These are phyloP conservation scores for Fagopyrum homotropicum DNA, from an alignment of 148 eudicot genomes.

Conservation along the genomic window DNA sequence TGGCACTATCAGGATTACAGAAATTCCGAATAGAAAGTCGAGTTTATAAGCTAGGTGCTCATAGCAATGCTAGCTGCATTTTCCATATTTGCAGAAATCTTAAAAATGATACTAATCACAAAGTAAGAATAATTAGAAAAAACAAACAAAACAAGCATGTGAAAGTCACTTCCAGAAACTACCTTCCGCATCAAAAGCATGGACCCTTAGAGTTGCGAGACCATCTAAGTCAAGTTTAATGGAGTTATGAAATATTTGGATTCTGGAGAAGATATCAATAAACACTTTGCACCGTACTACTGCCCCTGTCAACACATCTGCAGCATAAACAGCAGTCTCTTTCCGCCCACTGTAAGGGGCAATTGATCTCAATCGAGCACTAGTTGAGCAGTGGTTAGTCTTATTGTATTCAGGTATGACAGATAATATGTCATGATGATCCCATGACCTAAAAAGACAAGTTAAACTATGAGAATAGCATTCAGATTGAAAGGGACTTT, in stretches of 20 bases:
- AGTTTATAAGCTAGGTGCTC: neutral
- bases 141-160: neutral
- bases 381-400: slow-evolving; percentile 75
- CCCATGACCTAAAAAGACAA: slow-evolving; percentile 74
- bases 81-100: neutral
- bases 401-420: slow-evolving; percentile 72
- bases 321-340: slow-evolving; percentile 91
- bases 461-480: slow-evolving; percentile 7
- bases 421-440: slow-evolving; percentile 82
- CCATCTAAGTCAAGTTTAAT: slow-evolving; percentile 88
- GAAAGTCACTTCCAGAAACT: slow-evolving; percentile 11
- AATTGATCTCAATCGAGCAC: slow-evolving; percentile 79
- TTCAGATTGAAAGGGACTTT: neutral
- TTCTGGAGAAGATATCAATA: slow-evolving; percentile 74
- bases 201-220: slow-evolving; percentile 81
- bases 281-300: slow-evolving; percentile 83
- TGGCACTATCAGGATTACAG: neutral
- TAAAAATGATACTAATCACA: neutral
- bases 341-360: slow-evolving; percentile 80
- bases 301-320: slow-evolving; percentile 71
- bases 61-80: neutral
- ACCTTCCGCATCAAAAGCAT: slow-evolving; percentile 90
- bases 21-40: neutral
- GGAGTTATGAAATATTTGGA: slow-evolving; percentile 85
- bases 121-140: neutral